Conservation (phyloP, 1,284 basidiomycete genomes). For the Serendipita sp. region DNA sequence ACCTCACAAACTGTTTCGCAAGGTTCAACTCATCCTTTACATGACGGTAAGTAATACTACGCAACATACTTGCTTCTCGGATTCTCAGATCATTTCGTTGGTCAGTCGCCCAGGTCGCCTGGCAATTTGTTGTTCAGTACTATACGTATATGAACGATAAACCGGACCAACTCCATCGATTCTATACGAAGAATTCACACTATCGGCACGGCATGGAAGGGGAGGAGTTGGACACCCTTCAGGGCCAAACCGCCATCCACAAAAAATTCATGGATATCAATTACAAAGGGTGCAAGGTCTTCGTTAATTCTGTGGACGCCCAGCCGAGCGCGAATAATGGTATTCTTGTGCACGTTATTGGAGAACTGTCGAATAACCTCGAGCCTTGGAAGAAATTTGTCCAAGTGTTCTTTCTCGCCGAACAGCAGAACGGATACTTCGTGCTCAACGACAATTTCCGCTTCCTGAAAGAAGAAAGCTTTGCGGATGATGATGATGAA, state of each 20-base stretch:
- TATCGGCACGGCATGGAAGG: constrained; percentile 94
- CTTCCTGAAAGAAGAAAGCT: constrained; percentile 90
- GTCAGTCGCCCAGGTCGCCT: constrained; percentile 65
- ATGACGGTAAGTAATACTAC: no score
- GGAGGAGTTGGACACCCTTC: constrained; percentile 42
- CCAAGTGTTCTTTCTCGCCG: constrained; percentile 98
- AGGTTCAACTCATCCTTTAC: no score
- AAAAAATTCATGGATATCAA: constrained; percentile 86
- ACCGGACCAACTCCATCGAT: constrained; percentile 91
- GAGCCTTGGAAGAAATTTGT: constrained; percentile 96
- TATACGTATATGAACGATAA: constrained; percentile 98
- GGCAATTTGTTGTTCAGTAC: constrained; percentile 95
- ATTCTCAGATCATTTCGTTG: no score
- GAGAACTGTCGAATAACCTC: constrained; percentile 89
- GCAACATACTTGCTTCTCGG: no score
- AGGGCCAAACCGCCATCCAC: constrained; percentile 44
- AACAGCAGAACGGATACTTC: constrained; percentile 98
- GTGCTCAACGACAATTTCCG: constrained; percentile 99
- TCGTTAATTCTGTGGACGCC: constrained; percentile 88
- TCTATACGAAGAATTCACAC: constrained; percentile 96
- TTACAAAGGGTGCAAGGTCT: constrained; percentile 95
- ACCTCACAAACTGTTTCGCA: no score
- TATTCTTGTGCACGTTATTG: constrained; percentile 98
- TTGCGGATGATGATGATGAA: constrained; percentile 45
- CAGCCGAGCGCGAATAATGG: constrained; percentile 89